A percentile compares a stretch with the other conserved stretches of the same genome.
These are phyloP conservation scores for Colletotrichum tropicale DNA, from an alignment of 2,329 filamentous ascomycete genomes.

Conservation along the genomic window DNA sequence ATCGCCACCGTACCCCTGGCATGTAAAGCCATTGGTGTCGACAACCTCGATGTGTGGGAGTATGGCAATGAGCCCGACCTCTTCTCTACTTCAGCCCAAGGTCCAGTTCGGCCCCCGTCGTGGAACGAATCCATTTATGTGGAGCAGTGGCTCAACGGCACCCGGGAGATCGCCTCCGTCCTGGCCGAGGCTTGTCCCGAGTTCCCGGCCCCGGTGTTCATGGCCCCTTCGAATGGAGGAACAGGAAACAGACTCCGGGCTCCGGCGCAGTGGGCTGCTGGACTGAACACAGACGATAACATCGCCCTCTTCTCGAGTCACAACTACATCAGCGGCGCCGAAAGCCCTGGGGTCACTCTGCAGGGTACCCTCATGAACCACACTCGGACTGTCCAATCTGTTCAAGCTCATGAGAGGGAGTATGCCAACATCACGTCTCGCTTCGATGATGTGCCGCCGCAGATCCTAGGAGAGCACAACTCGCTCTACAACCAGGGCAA, in stretches of 20 bases:
- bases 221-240: slow-evolving; percentile 64
- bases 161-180: slow-evolving; percentile 48
- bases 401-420: slow-evolving; percentile 52
- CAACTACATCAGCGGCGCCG: slow-evolving; percentile 68
- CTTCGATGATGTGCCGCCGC: slow-evolving; percentile 52
- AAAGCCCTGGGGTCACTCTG: slow-evolving; percentile 64
- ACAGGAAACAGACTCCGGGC: slow-evolving; percentile 55
- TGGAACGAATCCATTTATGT: slow-evolving; percentile 63
- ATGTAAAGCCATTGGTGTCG: slow-evolving; percentile 58
- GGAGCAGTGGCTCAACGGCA: slow-evolving; percentile 61
- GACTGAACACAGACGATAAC: slow-evolving; percentile 51
- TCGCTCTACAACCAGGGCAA: slow-evolving; percentile 66
- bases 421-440: slow-evolving; percentile 44
- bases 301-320: slow-evolving; percentile 62
- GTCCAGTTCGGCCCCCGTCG: slow-evolving; percentile 50
- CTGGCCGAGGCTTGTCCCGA: slow-evolving; percentile 56
- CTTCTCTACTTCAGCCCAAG: slow-evolving; percentile 56
- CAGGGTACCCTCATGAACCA: slow-evolving; percentile 70
- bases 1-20: slow-evolving; percentile 58
- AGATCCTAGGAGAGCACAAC: slow-evolving; percentile 66
- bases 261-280: slow-evolving; percentile 55
- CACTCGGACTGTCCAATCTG: slow-evolving; percentile 51
- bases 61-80: slow-evolving; percentile 71
- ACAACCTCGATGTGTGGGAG: slow-evolving; percentile 61
- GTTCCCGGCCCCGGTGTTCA: slow-evolving; percentile 46